Conservation (phyloP, 768 basidiomycete genomes). For the Boletales sp. region DNA sequence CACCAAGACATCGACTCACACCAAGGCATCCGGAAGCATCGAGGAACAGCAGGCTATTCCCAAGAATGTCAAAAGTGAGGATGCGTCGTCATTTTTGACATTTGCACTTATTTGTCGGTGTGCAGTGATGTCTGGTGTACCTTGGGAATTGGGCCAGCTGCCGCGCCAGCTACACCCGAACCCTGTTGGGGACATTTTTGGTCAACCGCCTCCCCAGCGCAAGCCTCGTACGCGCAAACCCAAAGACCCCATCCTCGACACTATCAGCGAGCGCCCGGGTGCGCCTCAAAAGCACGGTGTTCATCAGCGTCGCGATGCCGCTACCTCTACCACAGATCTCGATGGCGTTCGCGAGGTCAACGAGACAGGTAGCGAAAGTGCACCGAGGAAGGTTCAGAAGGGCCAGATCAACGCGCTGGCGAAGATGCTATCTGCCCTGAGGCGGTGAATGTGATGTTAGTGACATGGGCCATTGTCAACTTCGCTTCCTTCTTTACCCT, state of each 20-base stretch:
- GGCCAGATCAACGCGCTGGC: constrained; percentile 87
- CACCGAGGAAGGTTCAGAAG: constrained; percentile 78
- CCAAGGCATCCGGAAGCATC: constrained; percentile 11
- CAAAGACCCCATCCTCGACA: constrained; percentile 66
- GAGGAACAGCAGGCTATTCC: constrained; percentile 37
- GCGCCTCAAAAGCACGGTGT: constrained; percentile 42
- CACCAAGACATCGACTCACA: constrained; percentile 11
- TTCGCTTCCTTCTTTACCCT: not conserved
- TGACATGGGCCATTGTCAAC: constrained; percentile 15
- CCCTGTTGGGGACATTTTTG: constrained; percentile 61
- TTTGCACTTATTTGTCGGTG: constrained; percentile 2
- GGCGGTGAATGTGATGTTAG: constrained; percentile 47
- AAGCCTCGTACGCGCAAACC: constrained; percentile 66
- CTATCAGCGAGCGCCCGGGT: constrained; percentile 67
- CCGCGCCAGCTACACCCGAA: constrained; percentile 64
- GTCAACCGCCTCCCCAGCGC: constrained; percentile 49
- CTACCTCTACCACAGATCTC: constrained; percentile 75
- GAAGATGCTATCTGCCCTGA: constrained; percentile 85
- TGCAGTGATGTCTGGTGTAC: constrained; percentile 72
- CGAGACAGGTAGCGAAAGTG: constrained; percentile 34
- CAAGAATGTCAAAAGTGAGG: constrained; percentile 81
- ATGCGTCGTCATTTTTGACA: constrained; percentile 9
- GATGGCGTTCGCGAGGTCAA: constrained; percentile 29
- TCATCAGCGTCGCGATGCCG: constrained; percentile 54
- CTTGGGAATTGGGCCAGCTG: constrained; percentile 68